A percentile compares a stretch with the other conserved stretches of the same genome.
phyloP scores from a whole-genome alignment of 805 yeast genomes.

The Lipomyces japonicus region DNA sequence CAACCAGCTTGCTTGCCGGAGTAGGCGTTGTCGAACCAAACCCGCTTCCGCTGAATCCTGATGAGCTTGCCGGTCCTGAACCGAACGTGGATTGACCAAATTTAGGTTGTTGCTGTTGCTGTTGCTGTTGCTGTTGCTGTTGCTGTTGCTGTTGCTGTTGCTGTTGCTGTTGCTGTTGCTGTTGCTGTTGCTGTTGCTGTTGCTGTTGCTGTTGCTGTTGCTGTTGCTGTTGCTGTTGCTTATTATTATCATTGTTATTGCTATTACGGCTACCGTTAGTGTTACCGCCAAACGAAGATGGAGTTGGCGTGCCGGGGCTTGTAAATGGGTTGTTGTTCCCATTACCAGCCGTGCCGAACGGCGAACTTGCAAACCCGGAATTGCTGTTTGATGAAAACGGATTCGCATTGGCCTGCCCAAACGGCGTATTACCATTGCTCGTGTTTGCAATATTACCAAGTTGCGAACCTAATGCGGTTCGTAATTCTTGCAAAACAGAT shows the following conservation, averaged over 20 bases:
- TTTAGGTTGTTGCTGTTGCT: slow-evolving; percentile 3
- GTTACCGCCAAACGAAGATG: not conserved
- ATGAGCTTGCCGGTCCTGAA: slow-evolving; percentile 3
- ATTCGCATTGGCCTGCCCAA: not conserved
- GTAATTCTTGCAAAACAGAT: slow-evolving; percentile 1
- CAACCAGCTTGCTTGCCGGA: not conserved
- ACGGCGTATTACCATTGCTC: no score
- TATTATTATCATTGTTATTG: not conserved
- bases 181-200: slow-evolving; percentile 1
- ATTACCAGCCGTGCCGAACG: not conserved
- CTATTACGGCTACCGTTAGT: not conserved
- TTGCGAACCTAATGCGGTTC: not conserved
- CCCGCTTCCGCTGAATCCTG: not conserved
- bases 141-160: slow-evolving; percentile 3
- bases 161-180: not conserved
- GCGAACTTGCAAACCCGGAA: not conserved
- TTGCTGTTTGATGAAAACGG: not conserved
- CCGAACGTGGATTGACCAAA: slow-evolving; percentile 14
- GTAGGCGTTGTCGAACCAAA: not conserved
- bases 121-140: not conserved
- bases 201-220: slow-evolving; percentile 9
- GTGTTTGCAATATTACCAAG: not conserved
- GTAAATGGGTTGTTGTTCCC: not conserved
- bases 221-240: not conserved
- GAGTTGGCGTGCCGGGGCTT: not conserved